phyloP scores from a whole-genome alignment of 345 rosid species.

The Geranium rotundifolium region DNA sequence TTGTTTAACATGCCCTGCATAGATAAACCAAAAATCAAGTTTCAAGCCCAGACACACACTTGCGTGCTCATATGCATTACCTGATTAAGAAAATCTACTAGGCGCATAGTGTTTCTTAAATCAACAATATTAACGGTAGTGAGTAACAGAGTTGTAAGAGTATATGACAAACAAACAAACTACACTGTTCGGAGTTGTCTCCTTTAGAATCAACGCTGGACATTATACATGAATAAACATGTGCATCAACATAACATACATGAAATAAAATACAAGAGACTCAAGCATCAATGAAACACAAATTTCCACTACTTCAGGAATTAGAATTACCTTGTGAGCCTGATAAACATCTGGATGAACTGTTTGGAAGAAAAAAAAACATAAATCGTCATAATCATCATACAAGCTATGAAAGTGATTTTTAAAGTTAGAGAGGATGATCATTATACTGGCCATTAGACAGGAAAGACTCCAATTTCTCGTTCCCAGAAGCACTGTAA shows the following conservation, averaged over 20 bases:
- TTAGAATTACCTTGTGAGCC: constrained; percentile 55
- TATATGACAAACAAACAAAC: background rate
- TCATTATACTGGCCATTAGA: constrained; percentile 52
- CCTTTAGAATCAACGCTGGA: background rate
- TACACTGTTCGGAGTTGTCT: background rate
- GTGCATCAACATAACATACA: background rate
- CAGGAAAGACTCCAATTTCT: constrained; percentile 34
- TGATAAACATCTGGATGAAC: constrained; percentile 60
- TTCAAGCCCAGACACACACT: too few species aligned
- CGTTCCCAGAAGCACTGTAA: constrained; percentile 63
- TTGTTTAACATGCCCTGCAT: constrained; percentile 43
- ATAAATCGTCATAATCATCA: constrained; percentile 2
- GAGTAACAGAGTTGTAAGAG: too few species aligned
- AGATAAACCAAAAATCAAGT: too few species aligned
- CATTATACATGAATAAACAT: background rate
- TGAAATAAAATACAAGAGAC: background rate
- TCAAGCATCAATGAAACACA: background rate
- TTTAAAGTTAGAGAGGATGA: background rate
- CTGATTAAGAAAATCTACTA: too few species aligned
- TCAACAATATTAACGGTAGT: too few species aligned
- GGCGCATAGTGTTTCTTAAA: too few species aligned
- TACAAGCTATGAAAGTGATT: background rate
- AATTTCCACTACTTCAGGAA: background rate
- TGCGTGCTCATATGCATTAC: too few species aligned
- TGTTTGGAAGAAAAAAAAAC: constrained; percentile 19